These are phyloP conservation scores for Xylariales sp. DNA, from an alignment of 2,329 filamentous ascomycete species.

Conservation along the genomic window DNA sequence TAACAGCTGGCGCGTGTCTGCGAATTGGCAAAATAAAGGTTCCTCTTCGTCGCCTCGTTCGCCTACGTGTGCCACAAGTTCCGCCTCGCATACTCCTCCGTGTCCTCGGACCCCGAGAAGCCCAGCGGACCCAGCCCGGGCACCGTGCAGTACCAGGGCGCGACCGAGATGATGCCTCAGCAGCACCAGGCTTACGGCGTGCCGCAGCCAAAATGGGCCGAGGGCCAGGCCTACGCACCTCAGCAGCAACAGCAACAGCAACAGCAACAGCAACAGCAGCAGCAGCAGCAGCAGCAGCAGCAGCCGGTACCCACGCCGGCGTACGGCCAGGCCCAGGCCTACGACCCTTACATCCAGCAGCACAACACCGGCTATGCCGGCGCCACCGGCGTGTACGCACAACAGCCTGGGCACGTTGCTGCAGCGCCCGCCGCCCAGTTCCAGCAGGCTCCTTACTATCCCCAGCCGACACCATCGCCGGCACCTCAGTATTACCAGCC, in stretches of 20 bases:
- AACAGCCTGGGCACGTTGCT: no score
- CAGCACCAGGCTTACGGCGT: slow-evolving; percentile 6
- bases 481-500: slow-evolving; percentile 10
- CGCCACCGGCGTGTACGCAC: slow-evolving; percentile 10
- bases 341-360: slow-evolving; percentile 11
- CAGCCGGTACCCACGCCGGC: slow-evolving; percentile 5
- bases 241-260: slow-evolving; percentile 13
- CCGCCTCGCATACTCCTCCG: slow-evolving; percentile 18
- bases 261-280: slow-evolving; percentile 13
- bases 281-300: slow-evolving; percentile 8
- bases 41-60: slow-evolving; percentile 25
- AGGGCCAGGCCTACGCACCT: slow-evolving; percentile 13
- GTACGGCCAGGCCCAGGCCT: slow-evolving; percentile 2
- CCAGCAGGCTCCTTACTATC: slow-evolving; percentile 10
- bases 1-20: background rate
- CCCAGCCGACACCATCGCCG: slow-evolving; percentile 15
- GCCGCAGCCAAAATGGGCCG: slow-evolving; percentile 7
- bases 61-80: slow-evolving; percentile 26
- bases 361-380: slow-evolving; percentile 12
- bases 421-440: background rate
- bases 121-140: slow-evolving; percentile 2
- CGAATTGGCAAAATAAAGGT: slow-evolving; percentile 1
- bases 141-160: slow-evolving; percentile 1
- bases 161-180: slow-evolving; percentile 7
- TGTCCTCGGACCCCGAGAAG: slow-evolving; percentile 19